Evolutionary conservation across 169 alveolate genomes (phyloP).

Genomic region (Cyclospora cayetanensis): DNA sequence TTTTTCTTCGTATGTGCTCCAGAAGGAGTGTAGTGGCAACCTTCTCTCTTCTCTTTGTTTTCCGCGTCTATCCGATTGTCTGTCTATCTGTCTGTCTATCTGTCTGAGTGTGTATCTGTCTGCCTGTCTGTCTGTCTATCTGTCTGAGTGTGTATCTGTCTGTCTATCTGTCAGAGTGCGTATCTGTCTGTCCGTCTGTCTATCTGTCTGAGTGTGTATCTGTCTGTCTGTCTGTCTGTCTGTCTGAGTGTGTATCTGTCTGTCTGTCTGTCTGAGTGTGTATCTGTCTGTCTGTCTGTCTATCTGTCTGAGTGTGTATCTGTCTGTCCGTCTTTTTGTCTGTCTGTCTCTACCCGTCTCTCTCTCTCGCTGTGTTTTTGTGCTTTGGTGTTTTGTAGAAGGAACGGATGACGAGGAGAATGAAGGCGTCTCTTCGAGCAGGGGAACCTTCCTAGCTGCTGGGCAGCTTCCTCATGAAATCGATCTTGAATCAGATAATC

Average conservation of each 20-base stretch:
- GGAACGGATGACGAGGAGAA: constrained; percentile 14
- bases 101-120: neutral
- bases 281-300: neutral
- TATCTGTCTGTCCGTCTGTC: neutral
- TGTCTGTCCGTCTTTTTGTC: neutral
- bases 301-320: neutral
- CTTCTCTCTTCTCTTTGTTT: no score
- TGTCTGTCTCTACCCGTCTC: neutral
- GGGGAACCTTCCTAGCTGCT: neutral
- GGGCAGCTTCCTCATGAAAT: constrained; percentile 34
- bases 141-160: neutral
- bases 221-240: neutral
- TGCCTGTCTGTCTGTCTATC: neutral
- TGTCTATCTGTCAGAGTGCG: neutral
- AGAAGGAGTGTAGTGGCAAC: no score
- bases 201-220: neutral
- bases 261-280: neutral
- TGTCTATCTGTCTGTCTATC: no score
- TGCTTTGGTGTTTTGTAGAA: neutral
- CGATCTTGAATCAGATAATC: neutral
- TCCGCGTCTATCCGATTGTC: no score
- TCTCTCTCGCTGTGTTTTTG: neutral
- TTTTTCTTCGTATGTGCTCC: no score
- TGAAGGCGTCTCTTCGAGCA: neutral
- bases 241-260: neutral